These are phyloP conservation scores for Lachnum nothofagi DNA, from an alignment of 2,329 filamentous ascomycete species.

Conservation along the genomic window DNA sequence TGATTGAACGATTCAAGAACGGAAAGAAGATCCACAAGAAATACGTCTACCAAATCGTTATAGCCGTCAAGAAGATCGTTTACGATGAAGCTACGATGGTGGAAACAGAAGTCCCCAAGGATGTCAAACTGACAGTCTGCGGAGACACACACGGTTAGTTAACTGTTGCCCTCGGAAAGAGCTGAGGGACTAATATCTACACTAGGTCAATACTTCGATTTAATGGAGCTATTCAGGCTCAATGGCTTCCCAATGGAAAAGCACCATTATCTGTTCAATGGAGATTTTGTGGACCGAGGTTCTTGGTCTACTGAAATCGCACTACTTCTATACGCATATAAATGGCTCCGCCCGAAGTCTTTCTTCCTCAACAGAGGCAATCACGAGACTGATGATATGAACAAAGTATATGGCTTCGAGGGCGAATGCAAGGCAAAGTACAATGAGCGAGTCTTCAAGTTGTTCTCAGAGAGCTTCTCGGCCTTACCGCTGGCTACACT, in stretches of 20 bases:
- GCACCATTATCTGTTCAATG: conserved; percentile 95
- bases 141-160: conserved; percentile 87
- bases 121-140: conserved; percentile 81
- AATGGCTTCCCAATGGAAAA: conserved; percentile 81
- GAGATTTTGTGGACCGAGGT: conserved; percentile 95
- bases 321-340: conserved; percentile 88
- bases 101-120: conserved; percentile 75
- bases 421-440: conserved; percentile 98
- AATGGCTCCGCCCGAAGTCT: conserved; percentile 80
- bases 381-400: conserved; percentile 99
- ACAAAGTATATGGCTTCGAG: conserved; percentile 95
- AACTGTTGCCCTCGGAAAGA: neutral
- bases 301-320: conserved; percentile 99
- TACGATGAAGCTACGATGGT: conserved; percentile 96
- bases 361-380: conserved; percentile 98
- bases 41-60: conserved; percentile 94
- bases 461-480: conserved; percentile 97
- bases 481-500: conserved; percentile 87
- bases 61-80: conserved; percentile 83
- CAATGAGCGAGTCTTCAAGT: conserved; percentile 83
- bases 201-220: conserved; percentile 92
- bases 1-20: conserved; percentile 91
- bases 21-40: conserved; percentile 94
- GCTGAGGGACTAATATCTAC: conserved; percentile 9
- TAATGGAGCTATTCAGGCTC: conserved; percentile 90